Evolutionary conservation across 441 rosid genomes (phyloP).

Genomic region (Syzygium syzygioides): DNA sequence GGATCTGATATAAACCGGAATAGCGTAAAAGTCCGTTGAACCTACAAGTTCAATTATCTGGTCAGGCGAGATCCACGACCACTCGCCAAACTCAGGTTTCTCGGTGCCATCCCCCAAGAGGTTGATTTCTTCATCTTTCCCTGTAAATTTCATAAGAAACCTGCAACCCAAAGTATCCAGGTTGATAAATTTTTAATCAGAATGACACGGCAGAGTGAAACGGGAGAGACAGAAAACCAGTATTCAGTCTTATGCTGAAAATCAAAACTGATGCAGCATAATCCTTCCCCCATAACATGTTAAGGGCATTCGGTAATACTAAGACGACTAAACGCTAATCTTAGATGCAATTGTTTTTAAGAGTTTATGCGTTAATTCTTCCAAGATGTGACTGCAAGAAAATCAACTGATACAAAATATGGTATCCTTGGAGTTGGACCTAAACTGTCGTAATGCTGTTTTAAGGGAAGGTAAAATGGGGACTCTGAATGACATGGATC

Average conservation of each 20-base stretch:
- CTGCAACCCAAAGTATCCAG: conserved; percentile 23
- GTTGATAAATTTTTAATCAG: not conserved
- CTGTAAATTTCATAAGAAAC: conserved; percentile 79
- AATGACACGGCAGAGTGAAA: not conserved
- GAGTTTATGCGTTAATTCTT: not conserved
- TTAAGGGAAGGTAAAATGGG: not conserved
- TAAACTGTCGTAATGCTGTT: not conserved
- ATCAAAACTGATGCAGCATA: not conserved
- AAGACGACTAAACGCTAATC: not conserved
- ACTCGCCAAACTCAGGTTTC: conserved; percentile 81
- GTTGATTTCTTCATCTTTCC: conserved; percentile 78
- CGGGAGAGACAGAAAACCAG: not conserved
- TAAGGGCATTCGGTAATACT: not conserved
- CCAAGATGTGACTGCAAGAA: not conserved
- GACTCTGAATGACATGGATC: not conserved
- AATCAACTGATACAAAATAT: not conserved
- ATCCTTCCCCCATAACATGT: not conserved
- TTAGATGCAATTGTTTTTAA: not conserved
- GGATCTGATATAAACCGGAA: not conserved
- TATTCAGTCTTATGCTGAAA: not conserved
- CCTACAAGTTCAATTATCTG: conserved; percentile 56
- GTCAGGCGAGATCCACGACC: conserved; percentile 81
- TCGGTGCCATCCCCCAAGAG: conserved; percentile 81
- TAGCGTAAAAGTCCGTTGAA: not conserved
- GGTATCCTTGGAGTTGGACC: not conserved